Evolutionary conservation across 2,329 filamentous ascomycete species (phyloP).

Genomic region (Beauveria caledonica): DNA sequence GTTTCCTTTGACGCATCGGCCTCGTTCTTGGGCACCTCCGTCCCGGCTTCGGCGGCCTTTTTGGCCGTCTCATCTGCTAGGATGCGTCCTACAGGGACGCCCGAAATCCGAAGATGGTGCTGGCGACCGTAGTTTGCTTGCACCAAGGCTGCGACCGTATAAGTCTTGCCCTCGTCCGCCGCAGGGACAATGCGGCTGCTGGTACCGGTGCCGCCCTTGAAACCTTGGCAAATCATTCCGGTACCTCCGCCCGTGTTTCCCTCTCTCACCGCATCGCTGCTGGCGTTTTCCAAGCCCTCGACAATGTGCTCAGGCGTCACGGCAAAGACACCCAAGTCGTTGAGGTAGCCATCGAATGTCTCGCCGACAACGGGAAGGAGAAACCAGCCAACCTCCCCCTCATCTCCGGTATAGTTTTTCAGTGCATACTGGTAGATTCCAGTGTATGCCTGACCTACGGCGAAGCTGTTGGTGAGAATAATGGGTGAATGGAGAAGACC

Average conservation of each 20-base stretch:
- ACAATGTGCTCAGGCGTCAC: conserved; percentile 45
- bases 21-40: conserved; percentile 7
- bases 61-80: conserved; percentile 34
- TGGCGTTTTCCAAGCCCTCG: conserved; percentile 41
- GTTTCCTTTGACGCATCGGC: conserved; percentile 32
- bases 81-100: conserved; percentile 50
- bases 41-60: not conserved
- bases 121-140: conserved; percentile 55
- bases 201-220: conserved; percentile 57
- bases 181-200: conserved; percentile 37
- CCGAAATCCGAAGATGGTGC: conserved; percentile 46
- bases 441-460: conserved; percentile 45
- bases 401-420: conserved; percentile 32
- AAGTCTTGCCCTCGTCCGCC: conserved; percentile 23
- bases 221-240: conserved; percentile 55
- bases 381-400: conserved; percentile 40
- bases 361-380: conserved; percentile 49
- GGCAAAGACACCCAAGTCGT: conserved; percentile 46
- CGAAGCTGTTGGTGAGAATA: conserved; percentile 46
- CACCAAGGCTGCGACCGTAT: conserved; percentile 50
- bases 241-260: conserved; percentile 56
- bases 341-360: conserved; percentile 52
- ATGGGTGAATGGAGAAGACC: conserved; percentile 47
- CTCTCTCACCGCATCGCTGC: conserved; percentile 42
- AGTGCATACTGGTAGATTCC: conserved; percentile 49